Evolutionary conservation across 345 rosid species (phyloP), one percentile per base, ranked within the genome.

Genomic region (Gossypium bickii): DNA sequence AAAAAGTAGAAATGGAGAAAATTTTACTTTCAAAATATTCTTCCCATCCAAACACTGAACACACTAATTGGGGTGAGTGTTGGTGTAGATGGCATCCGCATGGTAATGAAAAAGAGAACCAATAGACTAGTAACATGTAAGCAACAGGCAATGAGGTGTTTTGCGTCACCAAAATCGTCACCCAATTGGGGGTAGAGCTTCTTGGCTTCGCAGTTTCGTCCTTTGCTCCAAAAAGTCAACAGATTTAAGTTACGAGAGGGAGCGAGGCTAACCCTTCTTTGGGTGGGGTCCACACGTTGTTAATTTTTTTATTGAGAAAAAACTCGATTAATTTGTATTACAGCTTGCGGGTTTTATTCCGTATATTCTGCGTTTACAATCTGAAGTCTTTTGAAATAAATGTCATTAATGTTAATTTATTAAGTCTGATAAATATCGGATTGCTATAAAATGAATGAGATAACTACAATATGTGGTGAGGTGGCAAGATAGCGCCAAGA

Each of bases 201-300:
- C 91, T 85, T 88, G 18, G 91, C 89, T 84, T 87, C 22, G 85
- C 90, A 78, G 85, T 67, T 80, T 85, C 87, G 86, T 78, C 80
- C 81, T 81, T 9, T 11, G 64, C 58, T 45, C 56, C 15, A 73
- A 49, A 82, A 85, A 84, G 88, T 83, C 91, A 90, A 88, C 85
- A 72, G 81, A 75, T 83, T 71, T 48, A 82, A 82, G 83, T 65
- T 71, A 73, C 18, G 44, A 68, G 80, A 51, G 64, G 20, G 59
- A 27, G 67, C 60, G 64, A 27, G 67, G 68, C 78, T 27, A 78
- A 29, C 55, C 67, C 77, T 48, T 56, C 9, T 47, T 60, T 64
- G 0, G 15, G 29, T 79, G 44, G 86, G 89, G 86, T 83, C 89
- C 90, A 88, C 89, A 64, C 86, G 87, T 69, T 73, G n/a, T 64